Percentiles rank a stretch among this genome's conserved stretches.
Evolutionary conservation across 345 rosid genomes (phyloP).

Genomic region (Trapa incisa): DNA sequence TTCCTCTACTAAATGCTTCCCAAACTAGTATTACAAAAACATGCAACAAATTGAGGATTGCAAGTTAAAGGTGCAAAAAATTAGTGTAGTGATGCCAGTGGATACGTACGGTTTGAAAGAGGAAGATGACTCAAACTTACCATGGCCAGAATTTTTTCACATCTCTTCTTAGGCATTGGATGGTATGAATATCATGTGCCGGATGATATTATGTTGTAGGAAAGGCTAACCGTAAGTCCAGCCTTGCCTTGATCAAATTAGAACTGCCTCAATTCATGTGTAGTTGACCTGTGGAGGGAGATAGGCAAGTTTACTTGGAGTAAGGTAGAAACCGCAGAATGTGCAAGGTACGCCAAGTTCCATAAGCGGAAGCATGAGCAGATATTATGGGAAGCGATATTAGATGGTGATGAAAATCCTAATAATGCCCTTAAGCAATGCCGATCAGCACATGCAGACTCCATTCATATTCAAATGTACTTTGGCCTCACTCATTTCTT

Average conservation of each 20-base stretch:
- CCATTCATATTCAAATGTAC: too few species aligned
- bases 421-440: too few species aligned
- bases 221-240: slow-evolving; percentile 13
- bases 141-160: not conserved
- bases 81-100: not conserved
- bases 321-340: too few species aligned
- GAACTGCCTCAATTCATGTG: slow-evolving; percentile 10
- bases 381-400: too few species aligned
- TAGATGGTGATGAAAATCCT: too few species aligned
- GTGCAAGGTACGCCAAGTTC: too few species aligned
- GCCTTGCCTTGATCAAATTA: slow-evolving; percentile 11
- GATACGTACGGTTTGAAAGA: not conserved
- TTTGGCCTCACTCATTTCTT: too few species aligned
- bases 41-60: not conserved
- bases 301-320: not conserved
- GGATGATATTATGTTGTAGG: slow-evolving; percentile 4
- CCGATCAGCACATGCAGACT: too few species aligned
- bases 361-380: too few species aligned
- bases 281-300: slow-evolving; percentile 11
- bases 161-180: not conserved
- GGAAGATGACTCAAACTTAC: slow-evolving; percentile 4
- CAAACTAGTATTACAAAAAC: slow-evolving; percentile 8
- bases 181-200: not conserved
- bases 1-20: slow-evolving; percentile 2
- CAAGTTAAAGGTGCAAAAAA: too few species aligned